Evolutionary conservation across 169 alveolate species (phyloP), one percentile per base, ranked within the genome.

Genomic region (Plasmodium malariae): DNA sequence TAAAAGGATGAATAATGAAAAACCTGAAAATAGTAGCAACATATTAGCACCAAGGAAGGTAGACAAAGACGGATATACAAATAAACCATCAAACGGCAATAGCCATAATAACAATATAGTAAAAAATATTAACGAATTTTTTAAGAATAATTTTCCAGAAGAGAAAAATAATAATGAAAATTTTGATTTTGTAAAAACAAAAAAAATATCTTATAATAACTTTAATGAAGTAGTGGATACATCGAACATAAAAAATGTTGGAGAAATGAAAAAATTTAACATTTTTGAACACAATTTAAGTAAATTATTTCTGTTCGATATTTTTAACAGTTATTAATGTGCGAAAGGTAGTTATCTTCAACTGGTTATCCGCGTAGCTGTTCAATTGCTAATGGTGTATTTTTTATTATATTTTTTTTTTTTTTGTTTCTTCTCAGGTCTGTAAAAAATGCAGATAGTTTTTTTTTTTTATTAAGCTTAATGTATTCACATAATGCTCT

Each of bases 251-350:
- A 69, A 12, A 59, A 85, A 85, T 71, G 86, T 48, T 30, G 40
- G 32, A 2, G 91, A 85, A 67, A 85, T 85, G 91, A 85, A 69
- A 12, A 85, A 85, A 24, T 69, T 85, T 32, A 85, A 85, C 51
- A 67, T 85, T 54, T 85, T 68, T 69, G 91, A 85, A 54, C 91
- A 85, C 63, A 85, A 85, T 63, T 69, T 85, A 54, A 24, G 34
- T 54, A 85, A 85, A 43, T 48, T 85, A 28, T 85, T 85, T 59
- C 48, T 85, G 32, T 85, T 85, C 55, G 91, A 85, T 26, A 85
- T 85, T 36, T 85, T 85, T 85, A 71, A 62, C 32, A 85, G 30
- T 34, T 59, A 73, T 55, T n/a, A 12, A 55, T 55, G 65, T 55
- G 3, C 0, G 19, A 55, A 4, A 2, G 4, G n/a, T n/a, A 2